Evolutionary conservation across 176 grass and related monocot species (phyloP).

Genomic region (Echinochloa phyllopogon): DNA sequence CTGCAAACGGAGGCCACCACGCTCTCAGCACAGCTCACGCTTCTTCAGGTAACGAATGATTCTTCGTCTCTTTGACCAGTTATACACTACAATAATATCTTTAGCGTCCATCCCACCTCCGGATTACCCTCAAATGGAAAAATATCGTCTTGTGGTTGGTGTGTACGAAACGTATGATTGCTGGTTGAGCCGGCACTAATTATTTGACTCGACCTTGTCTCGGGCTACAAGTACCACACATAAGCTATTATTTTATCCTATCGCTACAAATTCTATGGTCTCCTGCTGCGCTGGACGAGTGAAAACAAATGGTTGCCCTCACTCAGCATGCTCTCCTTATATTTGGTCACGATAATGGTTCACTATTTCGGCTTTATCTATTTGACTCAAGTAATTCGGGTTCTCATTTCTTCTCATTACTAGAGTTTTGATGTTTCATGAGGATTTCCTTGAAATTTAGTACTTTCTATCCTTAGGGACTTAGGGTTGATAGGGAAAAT

Average conservation of each 20-base stretch:
- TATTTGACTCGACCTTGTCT: slow-evolving; percentile 31
- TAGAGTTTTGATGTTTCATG: neutral
- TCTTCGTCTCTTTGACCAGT: slow-evolving; percentile 13
- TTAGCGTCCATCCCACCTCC: neutral
- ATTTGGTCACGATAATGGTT: slow-evolving; percentile 4
- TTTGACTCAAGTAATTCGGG: neutral
- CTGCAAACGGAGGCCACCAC: slow-evolving; percentile 98
- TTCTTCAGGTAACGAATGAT: slow-evolving; percentile 73
- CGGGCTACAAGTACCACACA: neutral
- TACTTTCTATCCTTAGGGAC: neutral
- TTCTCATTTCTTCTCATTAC: neutral
- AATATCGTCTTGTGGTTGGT: neutral
- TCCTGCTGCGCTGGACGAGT: slow-evolving; percentile 30
- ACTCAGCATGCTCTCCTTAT: slow-evolving; percentile 4
- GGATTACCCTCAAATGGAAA: neutral
- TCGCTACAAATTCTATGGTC: neutral
- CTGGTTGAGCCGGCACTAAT: neutral
- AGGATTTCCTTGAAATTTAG: neutral
- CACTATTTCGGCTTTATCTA: neutral
- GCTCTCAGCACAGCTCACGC: slow-evolving; percentile 93
- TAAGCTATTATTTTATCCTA: slow-evolving; percentile 24
- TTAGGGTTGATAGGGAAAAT: neutral
- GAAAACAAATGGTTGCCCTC: neutral
- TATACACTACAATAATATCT: neutral
- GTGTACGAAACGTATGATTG: slow-evolving; percentile 28